Evolutionary conservation across 768 basidiomycete genomes (phyloP), one percentile per base, ranked within the genome.

Genomic region (Termitomyces heimii): DNA sequence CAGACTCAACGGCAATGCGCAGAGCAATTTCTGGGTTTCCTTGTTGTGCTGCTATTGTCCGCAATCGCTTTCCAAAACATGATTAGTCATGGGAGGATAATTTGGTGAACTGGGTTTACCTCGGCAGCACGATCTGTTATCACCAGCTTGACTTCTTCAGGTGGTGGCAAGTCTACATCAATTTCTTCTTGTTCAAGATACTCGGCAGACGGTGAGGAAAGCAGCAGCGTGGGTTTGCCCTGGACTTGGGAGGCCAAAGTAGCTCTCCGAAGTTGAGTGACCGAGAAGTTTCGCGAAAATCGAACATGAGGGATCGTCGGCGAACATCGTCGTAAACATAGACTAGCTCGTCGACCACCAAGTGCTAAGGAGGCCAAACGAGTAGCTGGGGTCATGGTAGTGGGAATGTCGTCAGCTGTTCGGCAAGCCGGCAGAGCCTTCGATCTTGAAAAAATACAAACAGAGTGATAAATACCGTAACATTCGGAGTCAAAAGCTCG

Each of bases 1-100:
- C 96, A 12, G 89, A 92, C 65, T 97, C 94, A 26, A 98, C 93
- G 1, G 85, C 77, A 61, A 98, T 80, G 61, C 94, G 77, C 24
- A 98, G 75, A 4, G 87, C 91, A 22, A 90, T 77, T 49, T 81
- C 66, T 0, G 83, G 70, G 61, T 88, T 79, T 10, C 82, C 75
- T 65, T 89, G 82, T 39, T 83, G 76, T n/a, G 76, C 65, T 10
- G 89, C 80, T 57, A 97, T 90, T 44, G 73, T 70, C 44, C 78
- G 76, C 2, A 97, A 77, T 89, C 93, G 92, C 93, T 96, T 55
- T n/a, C 16, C 8, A 14, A 40, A 20, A 40, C 39, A 10, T 40
- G 39, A 40, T 24, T 22, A 48, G 9, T 45, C 32, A 34, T 3
- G 28, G 7, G 8, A n/a, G 32, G 0, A n/a, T 0, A n/a, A n/a